phyloP scores from a whole-genome alignment of 2,329 filamentous ascomycete species.

The Nothomitra cinnamomea region DNA sequence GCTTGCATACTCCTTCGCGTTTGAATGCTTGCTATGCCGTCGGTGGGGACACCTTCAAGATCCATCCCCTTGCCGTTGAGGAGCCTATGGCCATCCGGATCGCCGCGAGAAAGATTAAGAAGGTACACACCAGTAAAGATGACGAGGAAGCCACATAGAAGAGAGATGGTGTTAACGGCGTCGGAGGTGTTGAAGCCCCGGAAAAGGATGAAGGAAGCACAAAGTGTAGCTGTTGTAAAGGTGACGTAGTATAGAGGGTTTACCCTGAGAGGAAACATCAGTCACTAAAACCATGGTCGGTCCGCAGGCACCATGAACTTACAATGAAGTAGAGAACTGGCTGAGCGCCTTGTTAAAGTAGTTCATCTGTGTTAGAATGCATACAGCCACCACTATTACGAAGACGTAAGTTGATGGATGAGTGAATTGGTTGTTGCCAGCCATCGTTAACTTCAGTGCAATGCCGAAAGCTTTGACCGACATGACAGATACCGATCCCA shows the following conservation, averaged over 20 bases:
- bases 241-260: constrained; percentile 96
- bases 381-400: constrained; percentile 78
- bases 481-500: constrained; percentile 97
- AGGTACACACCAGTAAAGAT: constrained; percentile 95
- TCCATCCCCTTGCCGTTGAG: constrained; percentile 43
- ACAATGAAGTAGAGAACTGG: constrained; percentile 96
- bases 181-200: constrained; percentile 91
- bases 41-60: constrained; percentile 66
- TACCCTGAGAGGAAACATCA: constrained; percentile 32
- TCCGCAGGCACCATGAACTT: constrained; percentile 23
- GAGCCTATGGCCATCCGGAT: constrained; percentile 61
- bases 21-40: constrained; percentile 75
- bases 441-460: constrained; percentile 85
- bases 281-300: constrained; percentile 2
- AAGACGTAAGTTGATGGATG: constrained; percentile 96
- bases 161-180: constrained; percentile 76
- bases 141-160: constrained; percentile 82
- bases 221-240: constrained; percentile 86
- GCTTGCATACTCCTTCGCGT: constrained; percentile 90
- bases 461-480: constrained; percentile 97
- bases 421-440: constrained; percentile 85
- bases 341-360: constrained; percentile 98
- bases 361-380: constrained; percentile 98
- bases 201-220: constrained; percentile 92
- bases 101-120: constrained; percentile 82